Base-by-base conservation (phyloP, 2,329 filamentous ascomycete species). In the Malbranchea zuffiana region DNA sequence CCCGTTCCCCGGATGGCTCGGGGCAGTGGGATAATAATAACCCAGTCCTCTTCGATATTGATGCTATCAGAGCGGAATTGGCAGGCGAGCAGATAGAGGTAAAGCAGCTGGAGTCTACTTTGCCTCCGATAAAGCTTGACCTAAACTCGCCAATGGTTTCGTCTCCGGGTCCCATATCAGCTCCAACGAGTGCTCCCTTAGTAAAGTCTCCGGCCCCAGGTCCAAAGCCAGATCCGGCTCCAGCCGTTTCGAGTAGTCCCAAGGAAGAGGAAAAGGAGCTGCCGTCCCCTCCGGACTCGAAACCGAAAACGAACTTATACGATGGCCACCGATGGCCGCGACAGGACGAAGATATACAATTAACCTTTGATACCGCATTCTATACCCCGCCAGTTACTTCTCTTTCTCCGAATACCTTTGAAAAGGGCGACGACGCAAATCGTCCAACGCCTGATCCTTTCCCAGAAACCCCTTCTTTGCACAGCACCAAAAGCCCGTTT, bases 41-140 rank as follows among this genome's bases (percentile, higher is more conserved):
- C 11, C 46, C 50, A 5, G 80, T 96, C 6, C 69, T 98, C 30
- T 98, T 98, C 51, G 90, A 98, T 51, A 76, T 98, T 31, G 90
- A 98, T 50, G 90, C 90, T 8, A 96, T 98, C 46, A 74, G 84
- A 32, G 79, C 84, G 6, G 83, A 92, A 51, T 66, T 98, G 21
- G 83, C 83, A 18, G 75, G 74, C 32, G 81, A 88, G 44, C 68
- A 70, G 28, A 71, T 74, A 16, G 70, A 78, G 56, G 76, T 92
- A 46, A 80, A 77, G 53, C 83, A 96, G 61, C 74, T 95, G 41
- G 74, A 90, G 59, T 86, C 82, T 33, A 95, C 87, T 1, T 65
- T 95, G 16, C 87, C 88, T 30, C 84, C 87, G 0, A 92, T 95
- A 72, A 90, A 85, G 56, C 71, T 95, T 40, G 74, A 80, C 43